Evolutionary conservation across 257 asterid species (phyloP).

Genomic region (Cynanchum wilfordii): DNA sequence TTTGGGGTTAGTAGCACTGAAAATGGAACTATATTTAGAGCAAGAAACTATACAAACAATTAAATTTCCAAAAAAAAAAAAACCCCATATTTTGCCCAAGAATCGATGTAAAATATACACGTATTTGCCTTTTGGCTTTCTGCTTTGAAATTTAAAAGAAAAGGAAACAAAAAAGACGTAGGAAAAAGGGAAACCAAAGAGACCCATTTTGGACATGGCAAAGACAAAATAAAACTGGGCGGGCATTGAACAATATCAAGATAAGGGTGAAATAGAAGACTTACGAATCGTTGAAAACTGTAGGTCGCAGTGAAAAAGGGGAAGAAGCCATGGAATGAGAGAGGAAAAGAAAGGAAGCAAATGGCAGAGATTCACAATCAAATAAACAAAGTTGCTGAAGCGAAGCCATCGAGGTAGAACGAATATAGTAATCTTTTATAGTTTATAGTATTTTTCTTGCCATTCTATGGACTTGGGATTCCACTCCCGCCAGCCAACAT

Average conservation of each 20-base stretch:
- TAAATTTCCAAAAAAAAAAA: neutral
- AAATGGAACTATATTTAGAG: neutral
- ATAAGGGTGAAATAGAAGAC: slow-evolving; percentile 4
- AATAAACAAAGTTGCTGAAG: slow-evolving; percentile 23
- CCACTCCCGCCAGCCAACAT: slow-evolving; percentile 35
- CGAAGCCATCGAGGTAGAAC: slow-evolving; percentile 54
- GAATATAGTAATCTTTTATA: neutral
- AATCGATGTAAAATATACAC: neutral
- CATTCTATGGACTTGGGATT: slow-evolving; percentile 27
- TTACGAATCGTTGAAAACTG: slow-evolving; percentile 40
- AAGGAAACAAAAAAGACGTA: neutral
- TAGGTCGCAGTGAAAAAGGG: slow-evolving; percentile 34
- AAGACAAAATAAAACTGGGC: neutral
- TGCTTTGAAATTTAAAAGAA: neutral
- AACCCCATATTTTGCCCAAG: neutral
- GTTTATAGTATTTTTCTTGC: neutral
- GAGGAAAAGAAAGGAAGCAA: slow-evolving; percentile 17
- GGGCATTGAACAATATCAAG: neutral
- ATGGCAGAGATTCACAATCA: slow-evolving; percentile 13
- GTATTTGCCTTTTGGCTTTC: neutral
- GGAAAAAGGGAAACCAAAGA: neutral
- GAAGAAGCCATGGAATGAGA: slow-evolving; percentile 47
- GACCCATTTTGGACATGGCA: neutral
- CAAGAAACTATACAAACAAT: neutral
- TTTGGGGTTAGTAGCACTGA: neutral